These are phyloP conservation scores for Ramaria sp. DNA, from an alignment of 768 basidiomycete species.

Conservation along the genomic window DNA sequence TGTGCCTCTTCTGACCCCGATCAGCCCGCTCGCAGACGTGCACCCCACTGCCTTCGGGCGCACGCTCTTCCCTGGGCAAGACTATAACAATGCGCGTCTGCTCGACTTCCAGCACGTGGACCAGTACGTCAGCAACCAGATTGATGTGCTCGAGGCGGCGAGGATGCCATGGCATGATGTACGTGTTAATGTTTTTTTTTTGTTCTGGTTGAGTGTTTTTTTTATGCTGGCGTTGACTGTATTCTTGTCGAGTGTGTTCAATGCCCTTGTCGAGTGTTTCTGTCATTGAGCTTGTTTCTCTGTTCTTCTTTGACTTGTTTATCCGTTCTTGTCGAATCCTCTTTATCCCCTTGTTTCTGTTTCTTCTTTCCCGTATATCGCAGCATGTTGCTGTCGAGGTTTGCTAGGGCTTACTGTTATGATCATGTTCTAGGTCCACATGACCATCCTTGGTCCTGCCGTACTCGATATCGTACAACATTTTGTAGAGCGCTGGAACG, in stretches of 20 bases:
- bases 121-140: constrained; percentile 59
- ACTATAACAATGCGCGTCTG: constrained; percentile 85
- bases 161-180: constrained; percentile 98
- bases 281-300: no score
- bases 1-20: background rate
- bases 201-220: background rate
- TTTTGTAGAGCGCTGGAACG: constrained; percentile 89
- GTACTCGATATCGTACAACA: constrained; percentile 91
- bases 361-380: no score
- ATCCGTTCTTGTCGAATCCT: no score
- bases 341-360: no score
- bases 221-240: background rate
- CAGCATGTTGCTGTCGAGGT: background rate
- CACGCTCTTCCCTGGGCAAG: constrained; percentile 77
- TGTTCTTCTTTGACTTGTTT: no score
- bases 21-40: constrained; percentile 72
- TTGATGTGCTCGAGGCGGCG: constrained; percentile 56
- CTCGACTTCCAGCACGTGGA: constrained; percentile 76
- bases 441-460: constrained; percentile 70
- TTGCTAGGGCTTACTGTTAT: background rate
- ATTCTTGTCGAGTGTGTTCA: no score
- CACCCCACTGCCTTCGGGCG: constrained; percentile 77
- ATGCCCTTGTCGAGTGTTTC: no score
- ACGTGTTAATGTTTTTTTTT: constrained; percentile 18
- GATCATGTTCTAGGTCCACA: constrained; percentile 48